A percentile compares a stretch with the other conserved stretches of the same genome.
phyloP scores from a whole-genome alignment of 768 basidiomycete genomes.

The Sporobolomyces phaffii region DNA sequence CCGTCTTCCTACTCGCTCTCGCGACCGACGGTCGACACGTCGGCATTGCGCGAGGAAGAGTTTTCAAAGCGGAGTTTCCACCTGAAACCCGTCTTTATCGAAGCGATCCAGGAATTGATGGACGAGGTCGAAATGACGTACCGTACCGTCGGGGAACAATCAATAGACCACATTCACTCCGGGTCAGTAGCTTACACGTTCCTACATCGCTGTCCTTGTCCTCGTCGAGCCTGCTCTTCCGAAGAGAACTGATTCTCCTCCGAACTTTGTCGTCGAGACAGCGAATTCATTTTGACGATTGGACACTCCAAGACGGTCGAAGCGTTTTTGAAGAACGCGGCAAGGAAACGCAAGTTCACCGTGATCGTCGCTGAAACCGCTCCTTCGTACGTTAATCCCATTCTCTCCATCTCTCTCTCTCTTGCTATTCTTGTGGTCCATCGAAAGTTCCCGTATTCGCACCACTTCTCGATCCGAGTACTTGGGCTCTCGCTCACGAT shows the following conservation, averaged over 20 bases:
- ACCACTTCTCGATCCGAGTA: no score
- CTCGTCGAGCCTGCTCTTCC: neutral
- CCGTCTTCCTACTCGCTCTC: conserved; percentile 11
- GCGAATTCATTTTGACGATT: conserved; percentile 89
- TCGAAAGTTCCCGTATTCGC: no score
- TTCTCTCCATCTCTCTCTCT: neutral
- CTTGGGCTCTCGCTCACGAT: no score
- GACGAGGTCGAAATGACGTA: conserved; percentile 95
- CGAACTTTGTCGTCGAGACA: no score
- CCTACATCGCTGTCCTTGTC: conserved; percentile 23
- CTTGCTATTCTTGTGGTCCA: no score
- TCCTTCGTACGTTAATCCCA: conserved; percentile 65
- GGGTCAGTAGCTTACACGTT: no score
- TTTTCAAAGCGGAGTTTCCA: conserved; percentile 44
- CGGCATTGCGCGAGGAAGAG: conserved; percentile 40
- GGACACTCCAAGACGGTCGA: conserved; percentile 93
- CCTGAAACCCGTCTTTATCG: conserved; percentile 88
- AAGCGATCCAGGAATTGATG: conserved; percentile 91
- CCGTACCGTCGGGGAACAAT: conserved; percentile 86
- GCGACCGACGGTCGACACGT: conserved; percentile 4
- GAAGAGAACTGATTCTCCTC: no score
- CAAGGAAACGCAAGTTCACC: conserved; percentile 83
- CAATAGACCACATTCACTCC: conserved; percentile 94
- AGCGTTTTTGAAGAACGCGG: conserved; percentile 83
- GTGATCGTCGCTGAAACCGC: conserved; percentile 94